Base-by-base conservation (phyloP, 768 basidiomycete species). In the Vararia minispora region DNA sequence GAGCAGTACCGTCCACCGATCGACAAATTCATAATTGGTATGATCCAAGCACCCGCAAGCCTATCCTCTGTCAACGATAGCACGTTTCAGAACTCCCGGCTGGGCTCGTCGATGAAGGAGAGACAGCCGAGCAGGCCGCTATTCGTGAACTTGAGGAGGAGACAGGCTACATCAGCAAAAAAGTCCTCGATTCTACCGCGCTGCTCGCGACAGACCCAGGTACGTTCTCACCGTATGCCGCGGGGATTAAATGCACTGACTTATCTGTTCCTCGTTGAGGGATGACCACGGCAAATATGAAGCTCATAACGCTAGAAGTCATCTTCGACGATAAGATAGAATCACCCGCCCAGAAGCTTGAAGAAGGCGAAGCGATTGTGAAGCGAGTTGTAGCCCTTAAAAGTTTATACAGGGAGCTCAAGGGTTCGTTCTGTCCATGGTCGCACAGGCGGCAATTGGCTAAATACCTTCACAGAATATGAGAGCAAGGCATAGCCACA, bases 261-360 rank as follows among this genome's bases (percentile, higher is more conserved):
- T 45, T 22, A 31, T 30, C 16, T 21, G 21, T 28, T 21, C 16
- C 11, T 17, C 36, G 16, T 23, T 24, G 21, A 86, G 90, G 92
- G 8, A 91, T 98, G 90, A 83, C 87, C 14, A 89, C 78, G 30
- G 85, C 92, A 10, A 94, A 85, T 53, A 92, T 92, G 87, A 79
- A 86, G 50, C 71, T 95, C 16, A 77, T 88, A 33, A 66, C 79
- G 13, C 64, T 92, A 21, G 68, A 71, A 42, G 81, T 89, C 30
- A 56, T 64, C 24, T 63, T 97, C 39, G 64, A 71, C n/a, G 75
- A 74, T 43, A 57, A 71, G 49, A 61, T 94, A 45, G 72, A 79
- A 44, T 66, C 65, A 12, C 89, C 89, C 0, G 60, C 69, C 9
- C 77, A 85, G 39, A 74, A 83, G 40, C 77, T 91, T 1, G 89